phyloP scores from a whole-genome alignment of 2,329 filamentous ascomycete species.

The Monosporascus ibericus region DNA sequence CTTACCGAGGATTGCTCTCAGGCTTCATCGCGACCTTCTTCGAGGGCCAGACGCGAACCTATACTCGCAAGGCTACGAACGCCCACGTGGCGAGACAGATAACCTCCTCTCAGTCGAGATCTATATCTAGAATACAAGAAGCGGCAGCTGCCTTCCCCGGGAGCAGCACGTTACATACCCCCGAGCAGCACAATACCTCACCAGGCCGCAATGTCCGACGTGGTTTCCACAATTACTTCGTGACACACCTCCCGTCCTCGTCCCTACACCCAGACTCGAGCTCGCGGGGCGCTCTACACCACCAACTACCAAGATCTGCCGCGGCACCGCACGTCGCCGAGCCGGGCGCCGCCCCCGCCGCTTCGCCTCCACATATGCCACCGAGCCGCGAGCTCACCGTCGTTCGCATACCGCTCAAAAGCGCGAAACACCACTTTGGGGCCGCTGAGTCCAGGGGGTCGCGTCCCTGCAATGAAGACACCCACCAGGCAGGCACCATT shows the following conservation, averaged over 20 bases:
- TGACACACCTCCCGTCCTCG: conserved; percentile 89
- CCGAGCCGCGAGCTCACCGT: conserved; percentile 75
- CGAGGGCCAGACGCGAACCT: conserved; percentile 14
- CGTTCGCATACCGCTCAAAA: conserved; percentile 86
- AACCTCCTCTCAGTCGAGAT: conserved; percentile 1
- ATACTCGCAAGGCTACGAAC: conserved; percentile 2
- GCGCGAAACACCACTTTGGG: conserved; percentile 94
- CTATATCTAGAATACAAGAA: conserved; percentile 7
- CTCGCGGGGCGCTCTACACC: conserved; percentile 57
- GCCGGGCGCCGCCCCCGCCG: conserved; percentile 48
- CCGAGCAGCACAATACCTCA: conserved; percentile 4
- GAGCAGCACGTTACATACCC: conserved; percentile 1
- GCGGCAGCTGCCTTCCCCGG: not conserved
- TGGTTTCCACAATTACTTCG: conserved; percentile 91
- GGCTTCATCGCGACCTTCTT: conserved; percentile 28
- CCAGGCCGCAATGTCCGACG: conserved; percentile 29
- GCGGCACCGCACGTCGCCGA: conserved; percentile 68
- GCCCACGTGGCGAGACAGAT: conserved; percentile 3
- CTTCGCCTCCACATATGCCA: conserved; percentile 54
- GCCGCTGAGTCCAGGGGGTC: conserved; percentile 72
- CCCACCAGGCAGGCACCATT: conserved; percentile 89
- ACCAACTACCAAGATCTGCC: conserved; percentile 80
- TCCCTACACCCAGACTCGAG: conserved; percentile 85
- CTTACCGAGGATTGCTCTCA: conserved; percentile 7
- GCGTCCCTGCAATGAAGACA: conserved; percentile 86